Conservation (phyloP, 495 filamentous ascomycete species). For the Xanthoparmelia taractica region DNA sequence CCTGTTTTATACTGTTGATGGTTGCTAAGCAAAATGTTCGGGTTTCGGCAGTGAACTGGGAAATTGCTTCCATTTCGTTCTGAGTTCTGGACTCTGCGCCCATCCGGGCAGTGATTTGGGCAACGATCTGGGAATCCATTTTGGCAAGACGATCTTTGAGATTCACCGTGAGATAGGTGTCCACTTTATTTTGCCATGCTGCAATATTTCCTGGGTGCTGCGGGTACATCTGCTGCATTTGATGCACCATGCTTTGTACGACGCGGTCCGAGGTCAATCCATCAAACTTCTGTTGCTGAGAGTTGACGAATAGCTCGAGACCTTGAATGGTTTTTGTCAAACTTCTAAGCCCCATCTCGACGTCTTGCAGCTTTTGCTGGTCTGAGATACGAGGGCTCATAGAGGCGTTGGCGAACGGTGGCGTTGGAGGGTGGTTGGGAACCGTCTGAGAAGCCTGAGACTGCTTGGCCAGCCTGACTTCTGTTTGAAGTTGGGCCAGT, state of each 20-base stretch:
- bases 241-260: slow-evolving; percentile 8
- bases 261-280: slow-evolving; percentile 11
- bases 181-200: background rate
- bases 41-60: background rate
- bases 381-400: background rate
- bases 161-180: slow-evolving; percentile 1
- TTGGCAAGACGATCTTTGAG: background rate
- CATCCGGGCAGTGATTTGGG: background rate
- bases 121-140: background rate
- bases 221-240: slow-evolving; percentile 14
- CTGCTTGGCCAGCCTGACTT: slow-evolving; percentile 2
- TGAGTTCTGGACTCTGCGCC: background rate
- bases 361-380: slow-evolving; percentile 5
- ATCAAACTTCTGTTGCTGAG: slow-evolving; percentile 17
- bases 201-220: slow-evolving; percentile 4
- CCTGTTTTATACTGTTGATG: background rate
- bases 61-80: background rate
- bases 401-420: background rate
- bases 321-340: slow-evolving; percentile 1
- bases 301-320: slow-evolving; percentile 1
- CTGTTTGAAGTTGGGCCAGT: background rate
- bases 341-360: slow-evolving; percentile 2
- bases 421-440: slow-evolving; percentile 5
- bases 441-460: background rate
- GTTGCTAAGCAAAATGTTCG: background rate